Conservation (phyloP, 208 protist species). For the Leishmania mexicana region DNA sequence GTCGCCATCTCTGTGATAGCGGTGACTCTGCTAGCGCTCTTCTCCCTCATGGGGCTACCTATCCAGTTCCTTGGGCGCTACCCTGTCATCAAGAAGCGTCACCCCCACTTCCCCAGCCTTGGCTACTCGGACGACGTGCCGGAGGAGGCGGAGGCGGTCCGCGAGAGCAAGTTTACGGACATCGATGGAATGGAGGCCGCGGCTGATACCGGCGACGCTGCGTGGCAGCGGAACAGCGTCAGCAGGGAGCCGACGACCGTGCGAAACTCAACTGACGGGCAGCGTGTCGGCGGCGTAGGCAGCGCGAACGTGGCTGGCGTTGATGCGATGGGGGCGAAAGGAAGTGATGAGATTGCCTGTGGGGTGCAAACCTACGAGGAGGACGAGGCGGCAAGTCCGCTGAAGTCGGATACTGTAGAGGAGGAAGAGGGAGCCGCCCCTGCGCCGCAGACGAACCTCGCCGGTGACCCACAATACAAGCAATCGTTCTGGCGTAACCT, state of each 20-base stretch:
- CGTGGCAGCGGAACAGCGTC: not conserved
- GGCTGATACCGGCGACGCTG: not conserved
- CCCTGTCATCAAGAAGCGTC: slow-evolving; percentile 37
- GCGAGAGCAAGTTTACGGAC: not conserved
- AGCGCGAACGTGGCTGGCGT: slow-evolving; percentile 7
- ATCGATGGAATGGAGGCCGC: not conserved
- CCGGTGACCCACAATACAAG: slow-evolving; percentile 61
- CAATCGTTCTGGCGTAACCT: slow-evolving; percentile 70
- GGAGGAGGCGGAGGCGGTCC: not conserved
- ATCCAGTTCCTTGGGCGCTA: slow-evolving; percentile 70
- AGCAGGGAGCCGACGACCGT: not conserved
- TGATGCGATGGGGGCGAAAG: slow-evolving; percentile 12
- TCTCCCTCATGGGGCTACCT: slow-evolving; percentile 62
- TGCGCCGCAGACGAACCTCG: slow-evolving; percentile 14
- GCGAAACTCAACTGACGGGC: not conserved
- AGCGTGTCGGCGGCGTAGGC: not conserved
- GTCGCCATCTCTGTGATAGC: slow-evolving; percentile 51
- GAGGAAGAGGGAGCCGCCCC: slow-evolving; percentile 1
- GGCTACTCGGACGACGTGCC: slow-evolving; percentile 36
- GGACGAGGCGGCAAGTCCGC: not conserved
- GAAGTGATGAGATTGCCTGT: not conserved
- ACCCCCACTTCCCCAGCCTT: slow-evolving; percentile 44
- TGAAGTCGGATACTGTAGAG: not conserved
- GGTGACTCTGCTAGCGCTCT: slow-evolving; percentile 51
- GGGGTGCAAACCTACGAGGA: not conserved